Conservation (phyloP, 2,329 filamentous ascomycete species). For the Beauveria rudraprayagi region DNA sequence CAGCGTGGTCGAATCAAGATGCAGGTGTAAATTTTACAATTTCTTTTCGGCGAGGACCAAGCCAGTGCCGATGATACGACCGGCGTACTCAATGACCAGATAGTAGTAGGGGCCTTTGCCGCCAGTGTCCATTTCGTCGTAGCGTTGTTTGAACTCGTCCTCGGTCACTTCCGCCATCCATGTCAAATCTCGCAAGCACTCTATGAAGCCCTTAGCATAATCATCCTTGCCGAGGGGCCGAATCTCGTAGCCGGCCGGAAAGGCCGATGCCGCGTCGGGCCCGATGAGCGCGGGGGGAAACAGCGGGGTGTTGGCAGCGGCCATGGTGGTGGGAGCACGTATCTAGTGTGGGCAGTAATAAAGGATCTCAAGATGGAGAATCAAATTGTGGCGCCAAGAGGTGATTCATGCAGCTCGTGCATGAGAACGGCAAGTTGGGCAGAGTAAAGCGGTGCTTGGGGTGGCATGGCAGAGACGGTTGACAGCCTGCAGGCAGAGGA, state of each 20-base stretch:
- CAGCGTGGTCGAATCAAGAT: neutral
- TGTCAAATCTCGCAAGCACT: slow-evolving; percentile 67
- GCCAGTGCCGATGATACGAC: slow-evolving; percentile 63
- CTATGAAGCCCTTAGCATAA: slow-evolving; percentile 63
- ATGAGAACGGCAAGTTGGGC: neutral
- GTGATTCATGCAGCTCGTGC: neutral
- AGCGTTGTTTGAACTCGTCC: slow-evolving; percentile 58
- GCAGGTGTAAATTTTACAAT: slow-evolving; percentile 38
- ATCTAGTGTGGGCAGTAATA: neutral
- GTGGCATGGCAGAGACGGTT: neutral
- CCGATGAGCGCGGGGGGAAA: slow-evolving; percentile 62
- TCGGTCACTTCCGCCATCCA: slow-evolving; percentile 65
- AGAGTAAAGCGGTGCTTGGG: neutral
- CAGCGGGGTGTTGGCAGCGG: slow-evolving; percentile 29
- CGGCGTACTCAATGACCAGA: slow-evolving; percentile 57
- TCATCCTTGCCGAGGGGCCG: slow-evolving; percentile 62
- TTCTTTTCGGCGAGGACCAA: slow-evolving; percentile 73
- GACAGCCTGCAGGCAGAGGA: too few relatives aligned
- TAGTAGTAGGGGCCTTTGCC: slow-evolving; percentile 55
- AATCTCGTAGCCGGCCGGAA: slow-evolving; percentile 63
- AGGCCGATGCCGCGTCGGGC: slow-evolving; percentile 46
- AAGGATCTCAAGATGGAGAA: neutral
- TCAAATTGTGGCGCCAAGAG: neutral
- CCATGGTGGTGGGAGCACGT: slow-evolving; percentile 10
- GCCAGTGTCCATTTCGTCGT: slow-evolving; percentile 44